Conservation (phyloP, 164 flowering plant species). For the Magnolia officinalis region DNA sequence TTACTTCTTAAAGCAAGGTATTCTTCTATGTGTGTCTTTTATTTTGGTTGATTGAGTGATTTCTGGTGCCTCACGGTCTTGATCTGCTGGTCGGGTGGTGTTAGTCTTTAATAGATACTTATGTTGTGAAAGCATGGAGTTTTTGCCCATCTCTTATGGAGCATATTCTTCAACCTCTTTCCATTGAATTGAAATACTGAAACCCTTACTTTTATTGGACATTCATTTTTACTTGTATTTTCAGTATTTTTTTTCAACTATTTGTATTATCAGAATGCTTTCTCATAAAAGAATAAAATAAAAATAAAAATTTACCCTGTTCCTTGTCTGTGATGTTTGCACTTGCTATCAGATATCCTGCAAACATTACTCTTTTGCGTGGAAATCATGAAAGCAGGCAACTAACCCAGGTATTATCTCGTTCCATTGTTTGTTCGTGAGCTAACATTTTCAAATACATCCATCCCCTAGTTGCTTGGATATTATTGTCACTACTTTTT, state of each 20-base stretch:
- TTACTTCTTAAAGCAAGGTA: conserved; percentile 99
- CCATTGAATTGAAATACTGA: no score
- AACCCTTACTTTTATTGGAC: no score
- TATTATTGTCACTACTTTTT: no score
- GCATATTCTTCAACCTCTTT: neutral
- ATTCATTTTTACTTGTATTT: no score
- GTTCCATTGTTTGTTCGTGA: neutral
- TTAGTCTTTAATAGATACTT: neutral
- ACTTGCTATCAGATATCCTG: conserved; percentile 60
- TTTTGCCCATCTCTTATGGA: neutral
- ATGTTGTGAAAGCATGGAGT: neutral
- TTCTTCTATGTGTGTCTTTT: neutral
- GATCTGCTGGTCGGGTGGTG: neutral
- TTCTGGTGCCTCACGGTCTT: neutral
- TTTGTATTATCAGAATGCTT: neutral
- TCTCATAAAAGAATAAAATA: neutral
- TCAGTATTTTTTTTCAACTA: no score
- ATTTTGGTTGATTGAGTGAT: neutral
- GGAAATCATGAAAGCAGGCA: conserved; percentile 99
- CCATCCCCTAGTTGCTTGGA: no score
- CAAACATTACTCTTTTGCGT: conserved; percentile 90
- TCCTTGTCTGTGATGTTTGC: neutral
- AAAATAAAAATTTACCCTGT: neutral
- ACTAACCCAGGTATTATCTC: conserved; percentile 71
- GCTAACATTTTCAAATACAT: neutral